Base-by-base conservation (phyloP, 1,284 basidiomycete genomes). In the Ustilago nuda region DNA sequence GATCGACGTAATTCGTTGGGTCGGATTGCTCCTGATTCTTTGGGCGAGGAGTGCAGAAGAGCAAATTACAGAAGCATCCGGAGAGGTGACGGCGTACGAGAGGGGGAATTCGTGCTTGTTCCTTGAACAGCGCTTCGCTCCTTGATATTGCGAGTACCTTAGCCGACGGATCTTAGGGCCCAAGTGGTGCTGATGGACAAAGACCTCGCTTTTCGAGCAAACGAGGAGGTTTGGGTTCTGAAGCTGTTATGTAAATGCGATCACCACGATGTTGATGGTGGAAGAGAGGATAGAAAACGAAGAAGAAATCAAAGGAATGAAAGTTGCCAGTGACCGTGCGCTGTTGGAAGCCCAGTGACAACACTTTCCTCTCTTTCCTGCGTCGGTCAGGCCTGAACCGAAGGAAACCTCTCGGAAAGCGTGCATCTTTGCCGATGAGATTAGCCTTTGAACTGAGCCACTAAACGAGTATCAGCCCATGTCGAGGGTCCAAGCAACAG, bases 401-500 rank as follows among this genome's bases (percentile, higher is more conserved):
- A 41, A 39, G 39, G 15, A 30, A 32, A 43, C n/a, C 37, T 9
- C 15, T 37, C 12, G 6, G 35, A 41, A 27, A 8, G 8, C 37
- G 23, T n/a, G 19, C 37, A 41, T 41, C 15, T 41, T 17, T 37
- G 36, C 36, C 36, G 36, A 41, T 17, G 12, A 12, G 17, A 41
- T 7, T 41, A n/a, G 11, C 7, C 13, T 17, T 41, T 41, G 39
- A 41, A 19, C 19, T 39, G 39, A 15, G 39, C 46, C 41, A 48
- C 56, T 41, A 36, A 23, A 32, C n/a, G 45, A 48, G n/a, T 37
- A 54, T 33, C 48, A 45, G 30, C 46, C 48, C 56, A 48, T 56
- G 17, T 37, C 32, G 32, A 36, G 52, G 33, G 52, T 54, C 52
- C 52, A 54, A 27, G 30, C 50, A 19, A 30, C 45, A 32, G 5